Percentiles rank a stretch among this genome's conserved stretches.
Conservation (phyloP, 2,329 filamentous ascomycete species). For the Aureobasidium leucospermi region DNA sequence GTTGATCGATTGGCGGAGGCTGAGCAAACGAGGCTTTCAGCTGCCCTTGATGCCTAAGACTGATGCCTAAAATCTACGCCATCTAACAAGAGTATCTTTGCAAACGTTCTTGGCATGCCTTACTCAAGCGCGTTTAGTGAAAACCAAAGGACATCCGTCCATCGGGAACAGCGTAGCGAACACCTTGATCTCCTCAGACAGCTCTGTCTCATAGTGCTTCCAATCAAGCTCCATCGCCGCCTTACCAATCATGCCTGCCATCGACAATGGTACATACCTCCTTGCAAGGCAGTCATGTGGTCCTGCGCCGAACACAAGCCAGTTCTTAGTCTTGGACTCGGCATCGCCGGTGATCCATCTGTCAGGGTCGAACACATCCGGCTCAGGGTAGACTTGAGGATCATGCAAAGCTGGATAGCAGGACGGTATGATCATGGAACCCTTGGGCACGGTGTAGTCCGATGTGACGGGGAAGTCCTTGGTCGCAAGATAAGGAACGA, state of each 20-base stretch:
- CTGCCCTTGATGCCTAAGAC: not conserved
- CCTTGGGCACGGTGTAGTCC: constrained; percentile 82
- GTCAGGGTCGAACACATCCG: constrained; percentile 82
- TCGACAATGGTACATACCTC: constrained; percentile 28
- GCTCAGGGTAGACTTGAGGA: constrained; percentile 81
- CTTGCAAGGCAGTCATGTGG: constrained; percentile 88
- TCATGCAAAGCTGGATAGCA: constrained; percentile 87
- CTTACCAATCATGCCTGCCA: constrained; percentile 7
- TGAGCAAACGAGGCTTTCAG: constrained; percentile 18
- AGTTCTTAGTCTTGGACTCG: constrained; percentile 90
- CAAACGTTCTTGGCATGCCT: not conserved
- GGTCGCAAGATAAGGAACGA: constrained; percentile 64
- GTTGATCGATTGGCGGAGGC: constrained; percentile 19
- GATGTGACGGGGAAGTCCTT: constrained; percentile 84
- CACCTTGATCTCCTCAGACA: constrained; percentile 91
- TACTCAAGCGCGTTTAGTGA: not conserved
- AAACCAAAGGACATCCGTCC: constrained; percentile 3
- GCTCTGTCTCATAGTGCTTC: constrained; percentile 77
- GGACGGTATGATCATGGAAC: constrained; percentile 89
- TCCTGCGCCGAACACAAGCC: constrained; percentile 90
- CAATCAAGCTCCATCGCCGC: constrained; percentile 66
- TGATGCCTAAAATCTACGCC: not conserved
- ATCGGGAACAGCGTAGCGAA: constrained; percentile 96
- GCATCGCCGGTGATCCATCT: constrained; percentile 85
- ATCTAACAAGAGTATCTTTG: not conserved